phyloP scores from a whole-genome alignment of 1,284 basidiomycete genomes.

The Apiotrichum gamsii region DNA sequence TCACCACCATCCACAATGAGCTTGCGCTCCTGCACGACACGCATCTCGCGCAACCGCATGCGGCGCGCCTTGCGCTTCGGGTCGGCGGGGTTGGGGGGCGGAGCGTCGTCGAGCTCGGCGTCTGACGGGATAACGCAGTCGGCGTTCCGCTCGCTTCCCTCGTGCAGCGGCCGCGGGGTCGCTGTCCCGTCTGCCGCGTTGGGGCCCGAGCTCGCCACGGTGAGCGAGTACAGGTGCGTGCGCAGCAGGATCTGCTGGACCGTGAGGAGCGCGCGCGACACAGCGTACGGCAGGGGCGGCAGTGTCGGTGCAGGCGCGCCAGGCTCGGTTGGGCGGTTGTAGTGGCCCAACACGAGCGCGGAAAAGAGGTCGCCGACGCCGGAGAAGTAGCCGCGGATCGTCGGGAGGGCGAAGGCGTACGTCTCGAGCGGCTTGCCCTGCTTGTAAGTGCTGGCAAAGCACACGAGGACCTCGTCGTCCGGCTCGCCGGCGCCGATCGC shows the following conservation, averaged over 20 bases:
- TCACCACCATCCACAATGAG: constrained; percentile 28
- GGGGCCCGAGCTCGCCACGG: constrained; percentile 14
- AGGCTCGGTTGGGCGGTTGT: constrained; percentile 42
- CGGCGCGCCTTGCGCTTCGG: constrained; percentile 61
- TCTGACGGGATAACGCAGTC: constrained; percentile 51
- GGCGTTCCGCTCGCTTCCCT: neutral
- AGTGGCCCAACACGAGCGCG: constrained; percentile 82
- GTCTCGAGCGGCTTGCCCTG: constrained; percentile 46
- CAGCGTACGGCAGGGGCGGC: constrained; percentile 55
- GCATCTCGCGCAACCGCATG: constrained; percentile 74
- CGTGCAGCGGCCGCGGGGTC: constrained; percentile 25
- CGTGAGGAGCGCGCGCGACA: constrained; percentile 65
- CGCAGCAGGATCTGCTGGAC: constrained; percentile 75
- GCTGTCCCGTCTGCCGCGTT: too few species aligned
- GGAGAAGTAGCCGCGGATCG: constrained; percentile 85
- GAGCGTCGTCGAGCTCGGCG: constrained; percentile 60
- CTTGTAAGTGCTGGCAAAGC: constrained; percentile 53
- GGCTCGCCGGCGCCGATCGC: constrained; percentile 19
- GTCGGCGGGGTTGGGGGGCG: constrained; percentile 46
- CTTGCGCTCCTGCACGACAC: constrained; percentile 65
- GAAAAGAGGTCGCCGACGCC: constrained; percentile 98
- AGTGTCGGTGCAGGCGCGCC: constrained; percentile 5
- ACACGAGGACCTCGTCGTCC: constrained; percentile 58
- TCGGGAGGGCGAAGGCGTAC: constrained; percentile 66
- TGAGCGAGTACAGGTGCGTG: constrained; percentile 56